Evolutionary conservation across 805 yeast genomes (phyloP).

Genomic region (Komagataella ulmi): DNA sequence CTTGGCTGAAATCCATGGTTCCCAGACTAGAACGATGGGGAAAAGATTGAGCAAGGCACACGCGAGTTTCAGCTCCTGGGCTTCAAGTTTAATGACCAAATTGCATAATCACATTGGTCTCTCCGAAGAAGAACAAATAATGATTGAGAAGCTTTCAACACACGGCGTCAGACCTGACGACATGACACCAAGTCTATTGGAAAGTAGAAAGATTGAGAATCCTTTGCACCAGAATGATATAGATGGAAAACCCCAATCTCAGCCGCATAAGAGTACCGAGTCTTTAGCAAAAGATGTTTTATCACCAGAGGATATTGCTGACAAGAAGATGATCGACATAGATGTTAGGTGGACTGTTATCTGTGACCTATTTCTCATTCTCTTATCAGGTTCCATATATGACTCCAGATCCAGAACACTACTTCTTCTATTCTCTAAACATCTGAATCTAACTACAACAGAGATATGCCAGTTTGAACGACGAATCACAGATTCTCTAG

Average conservation of each 20-base stretch:
- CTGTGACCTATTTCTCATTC: constrained; percentile 76
- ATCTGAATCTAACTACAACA: constrained; percentile 41
- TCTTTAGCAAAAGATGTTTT: constrained; percentile 8
- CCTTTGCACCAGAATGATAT: constrained; percentile 23
- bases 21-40: constrained; percentile 39
- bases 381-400: constrained; percentile 73
- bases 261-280: constrained; percentile 3
- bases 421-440: constrained; percentile 52
- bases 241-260: constrained; percentile 6
- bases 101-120: constrained; percentile 76
- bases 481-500: constrained; percentile 80
- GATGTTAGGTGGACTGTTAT: constrained; percentile 90
- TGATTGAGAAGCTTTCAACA: constrained; percentile 76
- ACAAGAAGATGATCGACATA: constrained; percentile 32
- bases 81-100: constrained; percentile 53
- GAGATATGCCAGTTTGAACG: constrained; percentile 86
- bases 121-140: constrained; percentile 57
- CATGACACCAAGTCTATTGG: constrained; percentile 48
- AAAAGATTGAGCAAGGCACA: constrained; percentile 54
- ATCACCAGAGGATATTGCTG: constrained; percentile 18
- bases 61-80: constrained; percentile 77
- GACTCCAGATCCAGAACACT: constrained; percentile 82
- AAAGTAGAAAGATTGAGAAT: constrained; percentile 34
- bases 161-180: constrained; percentile 76
- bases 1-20: constrained; percentile 46